Conservation (phyloP, 2,329 filamentous ascomycete genomes). For the Claviceps digitariae region DNA sequence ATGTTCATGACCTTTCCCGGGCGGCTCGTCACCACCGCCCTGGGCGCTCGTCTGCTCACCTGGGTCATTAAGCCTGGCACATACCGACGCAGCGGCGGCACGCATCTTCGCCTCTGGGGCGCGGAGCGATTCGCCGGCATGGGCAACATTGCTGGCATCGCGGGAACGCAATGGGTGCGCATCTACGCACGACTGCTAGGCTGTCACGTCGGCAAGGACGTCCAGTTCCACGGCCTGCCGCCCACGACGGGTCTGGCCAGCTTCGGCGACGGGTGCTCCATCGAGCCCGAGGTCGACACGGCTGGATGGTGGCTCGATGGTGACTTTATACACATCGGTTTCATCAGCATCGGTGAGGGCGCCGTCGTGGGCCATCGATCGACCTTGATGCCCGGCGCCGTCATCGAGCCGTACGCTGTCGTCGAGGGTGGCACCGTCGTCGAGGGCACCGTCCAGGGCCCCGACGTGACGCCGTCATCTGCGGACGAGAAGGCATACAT, state of each 20-base stretch:
- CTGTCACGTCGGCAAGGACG: conserved; percentile 9
- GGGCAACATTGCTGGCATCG: conserved; percentile 4
- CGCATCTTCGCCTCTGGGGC: conserved; percentile 10
- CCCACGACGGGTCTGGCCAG: conserved; percentile 9
- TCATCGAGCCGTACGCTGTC: conserved; percentile 8
- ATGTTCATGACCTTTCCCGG: conserved; percentile 8
- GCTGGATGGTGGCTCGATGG: conserved; percentile 13
- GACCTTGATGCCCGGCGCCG: conserved; percentile 9
- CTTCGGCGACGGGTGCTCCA: conserved; percentile 9
- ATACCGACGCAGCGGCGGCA: conserved; percentile 8
- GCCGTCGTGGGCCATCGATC: conserved; percentile 9
- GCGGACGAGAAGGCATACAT: conserved; percentile 1
- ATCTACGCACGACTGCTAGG: conserved; percentile 10
- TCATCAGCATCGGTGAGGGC: conserved; percentile 8
- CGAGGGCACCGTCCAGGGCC: conserved; percentile 5
- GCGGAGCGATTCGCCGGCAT: conserved; percentile 8
- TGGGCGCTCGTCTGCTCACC: conserved; percentile 4
- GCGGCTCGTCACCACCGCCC: conserved; percentile 8
- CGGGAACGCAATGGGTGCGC: conserved; percentile 10
- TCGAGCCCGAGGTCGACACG: conserved; percentile 11
- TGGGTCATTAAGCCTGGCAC: conserved; percentile 8
- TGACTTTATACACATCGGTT: conserved; percentile 10
- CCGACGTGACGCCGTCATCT: not conserved
- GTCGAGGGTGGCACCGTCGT: conserved; percentile 8
- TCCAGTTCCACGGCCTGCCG: conserved; percentile 9